Evolutionary conservation across 805 yeast genomes (phyloP).

Genomic region (Saccharomycopsis sp.): DNA sequence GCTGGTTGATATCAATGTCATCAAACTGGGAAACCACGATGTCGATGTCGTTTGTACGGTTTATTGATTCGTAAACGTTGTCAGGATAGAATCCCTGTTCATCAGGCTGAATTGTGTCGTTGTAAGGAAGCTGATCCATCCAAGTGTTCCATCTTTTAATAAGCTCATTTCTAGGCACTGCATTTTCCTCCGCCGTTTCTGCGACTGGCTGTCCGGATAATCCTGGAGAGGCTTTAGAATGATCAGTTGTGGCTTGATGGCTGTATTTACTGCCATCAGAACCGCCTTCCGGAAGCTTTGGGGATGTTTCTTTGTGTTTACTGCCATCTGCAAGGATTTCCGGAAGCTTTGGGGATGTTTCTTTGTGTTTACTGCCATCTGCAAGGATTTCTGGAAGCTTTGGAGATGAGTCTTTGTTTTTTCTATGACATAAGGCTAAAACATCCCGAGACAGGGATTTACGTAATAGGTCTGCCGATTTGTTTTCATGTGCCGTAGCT

Average conservation of each 20-base stretch:
- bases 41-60: neutral
- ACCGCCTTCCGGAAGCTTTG: neutral
- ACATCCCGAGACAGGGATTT: neutral
- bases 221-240: too few species aligned
- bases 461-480: neutral
- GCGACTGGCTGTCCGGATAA: too few species aligned
- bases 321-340: neutral
- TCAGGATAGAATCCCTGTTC: constrained; percentile 19
- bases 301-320: neutral
- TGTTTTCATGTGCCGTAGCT: neutral
- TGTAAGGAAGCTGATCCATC: constrained; percentile 6
- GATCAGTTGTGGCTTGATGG: too few species aligned
- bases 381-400: constrained; percentile 23
- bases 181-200: constrained; percentile 8
- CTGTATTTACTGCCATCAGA: too few species aligned
- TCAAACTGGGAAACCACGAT: neutral
- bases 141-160: constrained; percentile 14
- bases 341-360: neutral
- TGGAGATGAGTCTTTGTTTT: constrained; percentile 23
- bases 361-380: constrained; percentile 7
- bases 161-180: constrained; percentile 7
- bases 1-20: neutral
- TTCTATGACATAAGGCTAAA: too few species aligned
- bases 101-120: constrained; percentile 12
- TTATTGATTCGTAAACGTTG: neutral